A percentile compares a stretch with the other conserved stretches of the same genome.
Evolutionary conservation across 148 eudicot genomes (phyloP).

Genomic region (Chenopodium quinoa): DNA sequence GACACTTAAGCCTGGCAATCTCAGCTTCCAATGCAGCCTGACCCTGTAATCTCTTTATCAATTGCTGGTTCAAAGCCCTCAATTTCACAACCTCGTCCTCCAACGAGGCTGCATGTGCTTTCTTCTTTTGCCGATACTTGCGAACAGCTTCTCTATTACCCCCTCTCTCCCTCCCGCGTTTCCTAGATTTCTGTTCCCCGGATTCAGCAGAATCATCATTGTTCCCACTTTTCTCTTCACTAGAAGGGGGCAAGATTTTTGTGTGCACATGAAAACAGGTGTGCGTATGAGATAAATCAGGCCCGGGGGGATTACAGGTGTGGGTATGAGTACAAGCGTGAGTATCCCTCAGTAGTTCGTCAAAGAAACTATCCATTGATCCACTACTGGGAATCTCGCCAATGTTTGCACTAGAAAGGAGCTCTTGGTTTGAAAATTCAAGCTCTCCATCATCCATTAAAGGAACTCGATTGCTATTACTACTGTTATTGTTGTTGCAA

Average conservation of each 20-base stretch:
- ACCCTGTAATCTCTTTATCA: conserved; percentile 75
- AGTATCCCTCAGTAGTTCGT: conserved; percentile 65
- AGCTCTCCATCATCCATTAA: conserved; percentile 77
- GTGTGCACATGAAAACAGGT: conserved; percentile 94
- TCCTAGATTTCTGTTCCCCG: conserved; percentile 52
- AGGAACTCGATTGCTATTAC: conserved; percentile 17
- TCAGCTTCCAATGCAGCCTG: conserved; percentile 81
- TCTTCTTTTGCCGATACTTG: conserved; percentile 94
- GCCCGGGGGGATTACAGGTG: conserved; percentile 91
- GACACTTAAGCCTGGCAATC: conserved; percentile 80
- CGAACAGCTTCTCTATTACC: conserved; percentile 93
- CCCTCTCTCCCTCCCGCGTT: conserved; percentile 57
- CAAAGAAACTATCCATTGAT: conserved; percentile 74
- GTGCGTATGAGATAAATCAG: conserved; percentile 80
- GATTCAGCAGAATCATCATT: conserved; percentile 79
- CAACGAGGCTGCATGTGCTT: conserved; percentile 73
- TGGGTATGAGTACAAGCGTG: conserved; percentile 92
- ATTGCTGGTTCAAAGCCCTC: conserved; percentile 77
- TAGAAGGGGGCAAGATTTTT: conserved; percentile 53
- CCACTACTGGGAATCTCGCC: conserved; percentile 65
- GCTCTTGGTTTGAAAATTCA: conserved; percentile 71
- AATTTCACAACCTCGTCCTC: conserved; percentile 87
- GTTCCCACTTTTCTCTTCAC: conserved; percentile 54
- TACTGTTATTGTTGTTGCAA: conserved; percentile 7
- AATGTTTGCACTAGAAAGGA: conserved; percentile 52